Evolutionary conservation across 148 eudicot species (phyloP).

Genomic region (Talinum fruticosum): DNA sequence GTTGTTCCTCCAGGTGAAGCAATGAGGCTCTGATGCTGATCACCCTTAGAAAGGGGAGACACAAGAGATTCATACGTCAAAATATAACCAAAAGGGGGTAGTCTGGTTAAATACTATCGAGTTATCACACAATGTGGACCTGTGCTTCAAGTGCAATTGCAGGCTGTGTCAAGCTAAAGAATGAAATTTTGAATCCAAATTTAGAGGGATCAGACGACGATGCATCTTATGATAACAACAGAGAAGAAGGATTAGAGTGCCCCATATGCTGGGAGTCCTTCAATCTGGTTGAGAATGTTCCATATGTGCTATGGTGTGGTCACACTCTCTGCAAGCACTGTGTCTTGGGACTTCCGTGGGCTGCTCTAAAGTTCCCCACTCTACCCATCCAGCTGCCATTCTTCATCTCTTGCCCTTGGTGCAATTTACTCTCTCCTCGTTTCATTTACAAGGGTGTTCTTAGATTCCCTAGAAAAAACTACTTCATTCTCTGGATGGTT

Average conservation of each 20-base stretch:
- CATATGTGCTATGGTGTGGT: conserved; percentile 66
- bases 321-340: conserved; percentile 63
- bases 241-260: conserved; percentile 61
- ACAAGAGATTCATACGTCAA: conserved; percentile 8
- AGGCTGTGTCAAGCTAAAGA: conserved; percentile 31
- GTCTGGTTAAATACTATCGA: conserved; percentile 6
- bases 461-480: conserved; percentile 58
- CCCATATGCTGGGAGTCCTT: conserved; percentile 69
- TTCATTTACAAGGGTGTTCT: conserved; percentile 46
- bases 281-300: conserved; percentile 63
- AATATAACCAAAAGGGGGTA: conserved; percentile 11
- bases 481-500: conserved; percentile 67
- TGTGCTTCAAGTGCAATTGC: conserved; percentile 40
- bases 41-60: conserved; percentile 6
- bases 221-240: conserved; percentile 36
- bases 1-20: conserved; percentile 24
- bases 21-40: conserved; percentile 3
- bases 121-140: conserved; percentile 38
- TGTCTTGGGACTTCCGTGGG: conserved; percentile 58
- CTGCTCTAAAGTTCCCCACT: conserved; percentile 48
- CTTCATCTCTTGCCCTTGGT: conserved; percentile 69
- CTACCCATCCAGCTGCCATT: conserved; percentile 59
- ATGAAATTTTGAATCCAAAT: conserved; percentile 25
- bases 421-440: conserved; percentile 47
- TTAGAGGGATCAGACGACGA: conserved; percentile 59